Evolutionary conservation across 257 asterid species (phyloP).

Genomic region (Leptodermis oblonga): DNA sequence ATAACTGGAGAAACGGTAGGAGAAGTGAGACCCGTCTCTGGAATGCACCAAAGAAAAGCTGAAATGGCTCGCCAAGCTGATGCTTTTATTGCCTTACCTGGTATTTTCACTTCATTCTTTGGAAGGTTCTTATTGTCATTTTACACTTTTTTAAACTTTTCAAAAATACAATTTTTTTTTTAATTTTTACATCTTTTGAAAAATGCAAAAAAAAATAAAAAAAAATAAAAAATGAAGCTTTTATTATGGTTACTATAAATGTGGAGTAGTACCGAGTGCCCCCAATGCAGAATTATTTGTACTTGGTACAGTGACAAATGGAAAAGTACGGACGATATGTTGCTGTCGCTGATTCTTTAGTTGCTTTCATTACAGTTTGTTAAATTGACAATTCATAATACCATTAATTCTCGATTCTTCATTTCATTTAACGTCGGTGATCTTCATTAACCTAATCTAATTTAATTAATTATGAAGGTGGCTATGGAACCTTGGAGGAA

Average conservation of each 20-base stretch:
- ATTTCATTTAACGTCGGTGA: not conserved
- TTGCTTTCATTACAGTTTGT: slow-evolving; percentile 23
- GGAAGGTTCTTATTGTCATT: no score
- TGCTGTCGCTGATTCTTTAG: not conserved
- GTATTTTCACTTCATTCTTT: slow-evolving; percentile 27
- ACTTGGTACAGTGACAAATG: not conserved
- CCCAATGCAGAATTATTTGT: not conserved
- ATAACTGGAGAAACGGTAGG: slow-evolving; percentile 91
- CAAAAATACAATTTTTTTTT: no score
- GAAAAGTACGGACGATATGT: slow-evolving; percentile 2
- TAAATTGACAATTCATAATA: slow-evolving; percentile 14
- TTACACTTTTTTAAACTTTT: no score
- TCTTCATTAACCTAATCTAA: not conserved
- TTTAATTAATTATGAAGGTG: slow-evolving; percentile 48
- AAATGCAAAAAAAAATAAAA: no score
- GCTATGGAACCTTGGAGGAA: slow-evolving; percentile 93
- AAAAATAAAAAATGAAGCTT: no score
- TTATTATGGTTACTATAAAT: not conserved
- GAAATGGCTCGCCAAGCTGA: slow-evolving; percentile 97
- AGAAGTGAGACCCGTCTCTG: slow-evolving; percentile 85
- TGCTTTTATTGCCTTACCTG: slow-evolving; percentile 90
- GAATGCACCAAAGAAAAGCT: slow-evolving; percentile 94
- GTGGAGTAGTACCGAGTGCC: not conserved
- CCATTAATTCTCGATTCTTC: not conserved
- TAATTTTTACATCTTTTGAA: no score